Base-by-base conservation (phyloP, 352 stramenopile genomes). In the Pythium diclinum region DNA sequence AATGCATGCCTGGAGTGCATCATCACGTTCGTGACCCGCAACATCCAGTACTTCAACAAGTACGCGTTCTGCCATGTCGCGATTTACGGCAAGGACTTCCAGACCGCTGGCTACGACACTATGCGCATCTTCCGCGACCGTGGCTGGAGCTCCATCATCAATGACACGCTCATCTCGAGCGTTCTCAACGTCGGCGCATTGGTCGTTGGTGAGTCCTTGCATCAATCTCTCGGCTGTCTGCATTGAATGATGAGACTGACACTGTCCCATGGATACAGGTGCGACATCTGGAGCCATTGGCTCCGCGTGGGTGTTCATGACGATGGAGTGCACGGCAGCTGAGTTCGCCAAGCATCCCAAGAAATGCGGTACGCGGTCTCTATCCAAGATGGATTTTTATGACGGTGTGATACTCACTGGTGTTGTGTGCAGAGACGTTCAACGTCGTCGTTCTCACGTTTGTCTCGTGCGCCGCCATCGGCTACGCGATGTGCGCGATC, bases 11-110 rank as follows among this genome's bases (percentile, higher is more conserved):
- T 95, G n/a, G 86, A 93, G 59, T 95, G 85, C 60, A 68, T 95
- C 36, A 78, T 92, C 44, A 75, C 76, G 56, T 62, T 91, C 33
- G 79, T 92, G 14, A 80, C 81, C 48, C 79, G 78, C 49, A 91
- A 92, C 61, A 76, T 91, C 65, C 71, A 87, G 56, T 87, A 89
- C 42, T 95, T 92, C 59, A 95, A 95, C 77, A 95, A 95, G 68
- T 95, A 85, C 63, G 87, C 87, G 3, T 94, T 93, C 59, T 93
- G 85, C 54, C 87, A 94, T 34, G 78, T 95, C 28, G 85, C 85
- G 21, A 74, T 95, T n/a, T 92, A 95, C 71, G 87, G 85, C 16
- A 94, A 92, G 55, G 78, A 91, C 60, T 94, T 95, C 65, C 72
- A 78, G 14, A 73, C 74, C 47, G 87, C 87, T 32, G 85, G 87